Evolutionary conservation across 2,329 filamentous ascomycete species (phyloP), one percentile per base, ranked within the genome.

Genomic region (Ascocoryne sarcoides): DNA sequence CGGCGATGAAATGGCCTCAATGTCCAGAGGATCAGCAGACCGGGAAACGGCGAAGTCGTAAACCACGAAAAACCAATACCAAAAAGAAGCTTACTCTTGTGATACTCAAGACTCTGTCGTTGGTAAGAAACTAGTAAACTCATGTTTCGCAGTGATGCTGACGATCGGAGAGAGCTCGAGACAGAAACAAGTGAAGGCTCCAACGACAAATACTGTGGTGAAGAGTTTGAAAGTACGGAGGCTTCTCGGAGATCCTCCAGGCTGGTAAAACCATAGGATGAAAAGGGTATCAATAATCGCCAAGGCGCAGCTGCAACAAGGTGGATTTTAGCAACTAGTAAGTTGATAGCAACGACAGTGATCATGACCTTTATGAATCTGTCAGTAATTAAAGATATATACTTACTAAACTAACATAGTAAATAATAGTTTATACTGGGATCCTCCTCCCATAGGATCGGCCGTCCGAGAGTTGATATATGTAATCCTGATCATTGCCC

Each of bases 1-100:
- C 87, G 73, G 1, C 86, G 80, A 9, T 88, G 56, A 84, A 86
- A 93, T 0, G 86, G 86, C 46, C 70, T 70, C 29, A 88, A 62
- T 5, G 64, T 75, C 82, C 84, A 88, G 82, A 83, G 0, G 79
- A 54, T 20, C 66, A 58, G 30, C n/a, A 26, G 7, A 26, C 12
- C 23, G 12, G 7, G 12, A 29, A n/a, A 10, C 18, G 15, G 12
- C 14, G 9, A 18, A 36, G 9, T 10, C 19, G 12, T 36, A 18
- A n/a, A 18, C 10, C 3, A 20, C 10, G 18, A 10, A 20, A 18
- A 19, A 26, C 7, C 23, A 26, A 26, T 7, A 12, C 7, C 23
- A 18, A 10, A 36, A 14, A 36, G 7, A 31, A 5, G 44, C 62
- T 44, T 46, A 68, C 60, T 69, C 79, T 51, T 75, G 55, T 1